Conservation (phyloP, 352 stramenopile genomes). For the Phytophthora citricola region DNA sequence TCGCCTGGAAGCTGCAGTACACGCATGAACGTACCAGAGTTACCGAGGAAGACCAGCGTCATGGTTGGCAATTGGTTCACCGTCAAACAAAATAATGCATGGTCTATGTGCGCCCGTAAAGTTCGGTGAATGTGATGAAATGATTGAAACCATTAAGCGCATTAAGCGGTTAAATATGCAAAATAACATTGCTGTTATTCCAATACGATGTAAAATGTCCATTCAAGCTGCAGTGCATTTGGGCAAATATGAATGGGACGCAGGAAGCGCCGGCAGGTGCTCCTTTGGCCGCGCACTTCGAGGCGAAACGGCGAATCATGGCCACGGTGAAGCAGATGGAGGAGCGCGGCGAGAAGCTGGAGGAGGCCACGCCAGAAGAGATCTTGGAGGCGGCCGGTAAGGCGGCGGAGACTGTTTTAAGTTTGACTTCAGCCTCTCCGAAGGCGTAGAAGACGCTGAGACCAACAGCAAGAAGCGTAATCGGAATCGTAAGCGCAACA, state of each 20-base stretch:
- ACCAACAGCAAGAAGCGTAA: constrained; percentile 32
- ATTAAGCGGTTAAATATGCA: background rate
- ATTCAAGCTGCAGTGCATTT: constrained; percentile 2
- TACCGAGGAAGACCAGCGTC: constrained; percentile 79
- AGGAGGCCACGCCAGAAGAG: constrained; percentile 44
- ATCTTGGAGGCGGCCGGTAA: constrained; percentile 35
- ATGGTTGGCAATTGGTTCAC: constrained; percentile 20
- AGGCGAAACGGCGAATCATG: constrained; percentile 48
- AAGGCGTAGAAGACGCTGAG: background rate
- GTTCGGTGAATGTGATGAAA: background rate
- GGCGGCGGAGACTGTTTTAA: constrained; percentile 42
- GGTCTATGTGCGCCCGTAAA: constrained; percentile 20
- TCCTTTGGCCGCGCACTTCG: constrained; percentile 58
- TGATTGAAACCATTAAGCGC: background rate
- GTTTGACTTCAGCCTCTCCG: constrained; percentile 53
- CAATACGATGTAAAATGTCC: background rate
- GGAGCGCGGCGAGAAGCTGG: constrained; percentile 33
- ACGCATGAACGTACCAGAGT: constrained; percentile 52
- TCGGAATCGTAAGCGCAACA: constrained; percentile 42
- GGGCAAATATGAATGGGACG: constrained; percentile 31
- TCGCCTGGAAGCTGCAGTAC: background rate
- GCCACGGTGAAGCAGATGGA: constrained; percentile 40
- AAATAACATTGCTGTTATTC: constrained; percentile 1
- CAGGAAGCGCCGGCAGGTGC: constrained; percentile 31
- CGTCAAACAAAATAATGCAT: background rate